Evolutionary conservation across 495 filamentous ascomycete genomes (phyloP).

Genomic region (Staphylotrichum longicolle): DNA sequence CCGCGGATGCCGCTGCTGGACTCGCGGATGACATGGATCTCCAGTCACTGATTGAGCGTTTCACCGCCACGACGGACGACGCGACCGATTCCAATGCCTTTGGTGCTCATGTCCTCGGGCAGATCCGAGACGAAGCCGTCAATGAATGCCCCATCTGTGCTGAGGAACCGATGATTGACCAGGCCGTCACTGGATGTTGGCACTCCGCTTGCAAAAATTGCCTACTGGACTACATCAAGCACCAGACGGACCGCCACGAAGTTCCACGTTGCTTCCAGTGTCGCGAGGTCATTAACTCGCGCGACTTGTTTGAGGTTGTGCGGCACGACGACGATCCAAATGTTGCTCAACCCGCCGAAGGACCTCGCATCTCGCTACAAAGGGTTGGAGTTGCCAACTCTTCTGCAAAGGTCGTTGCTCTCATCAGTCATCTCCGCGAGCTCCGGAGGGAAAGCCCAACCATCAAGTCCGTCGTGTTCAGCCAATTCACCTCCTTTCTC

Average conservation of each 20-base stretch:
- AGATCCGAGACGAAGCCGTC: constrained; percentile 84
- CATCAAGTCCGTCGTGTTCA: constrained; percentile 92
- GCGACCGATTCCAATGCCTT: constrained; percentile 67
- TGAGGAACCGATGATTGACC: constrained; percentile 91
- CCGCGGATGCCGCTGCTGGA: constrained; percentile 73
- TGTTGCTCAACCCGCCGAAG: constrained; percentile 39
- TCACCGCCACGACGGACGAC: constrained; percentile 66
- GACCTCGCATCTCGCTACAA: constrained; percentile 72
- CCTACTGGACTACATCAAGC: constrained; percentile 77
- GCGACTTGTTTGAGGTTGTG: constrained; percentile 89
- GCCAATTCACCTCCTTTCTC: constrained; percentile 95
- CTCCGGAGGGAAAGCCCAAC: constrained; percentile 58
- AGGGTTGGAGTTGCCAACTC: constrained; percentile 69
- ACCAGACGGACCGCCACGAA: constrained; percentile 73
- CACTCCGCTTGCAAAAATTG: constrained; percentile 95
- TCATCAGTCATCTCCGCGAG: constrained; percentile 69
- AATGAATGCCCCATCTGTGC: constrained; percentile 93
- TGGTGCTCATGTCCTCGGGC: constrained; percentile 78
- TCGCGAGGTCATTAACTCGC: constrained; percentile 72
- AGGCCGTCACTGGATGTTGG: constrained; percentile 93
- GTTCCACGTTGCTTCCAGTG: constrained; percentile 84
- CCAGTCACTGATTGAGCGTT: constrained; percentile 75
- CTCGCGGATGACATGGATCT: constrained; percentile 97
- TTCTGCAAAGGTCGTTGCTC: constrained; percentile 80
- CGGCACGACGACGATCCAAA: constrained; percentile 47